Percentiles rank a stretch among this genome's conserved stretches.
Conservation (phyloP, 345 rosid genomes). For the Punica granatum region DNA sequence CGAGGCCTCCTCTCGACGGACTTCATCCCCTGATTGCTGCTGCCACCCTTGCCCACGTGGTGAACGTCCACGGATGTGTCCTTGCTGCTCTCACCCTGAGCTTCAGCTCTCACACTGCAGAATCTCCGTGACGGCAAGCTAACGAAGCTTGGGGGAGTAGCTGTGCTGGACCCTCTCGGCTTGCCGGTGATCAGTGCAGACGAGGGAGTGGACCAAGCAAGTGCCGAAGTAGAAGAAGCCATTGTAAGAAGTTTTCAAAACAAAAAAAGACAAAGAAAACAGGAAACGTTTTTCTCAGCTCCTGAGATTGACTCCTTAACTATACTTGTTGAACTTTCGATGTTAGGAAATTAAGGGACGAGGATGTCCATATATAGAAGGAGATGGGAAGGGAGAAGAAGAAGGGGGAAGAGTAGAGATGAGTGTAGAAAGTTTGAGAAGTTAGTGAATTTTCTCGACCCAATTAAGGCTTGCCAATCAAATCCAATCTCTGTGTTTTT, state of each 20-base stretch:
- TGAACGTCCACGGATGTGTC: slow-evolving; percentile 50
- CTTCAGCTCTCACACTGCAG: slow-evolving; percentile 19
- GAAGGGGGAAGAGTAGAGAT: slow-evolving; percentile 13
- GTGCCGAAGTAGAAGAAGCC: not conserved
- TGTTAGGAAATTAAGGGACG: not conserved
- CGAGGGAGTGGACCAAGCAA: not conserved
- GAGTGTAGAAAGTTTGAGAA: slow-evolving; percentile 17
- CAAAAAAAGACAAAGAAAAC: not conserved
- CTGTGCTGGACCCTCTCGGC: not conserved
- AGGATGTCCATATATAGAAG: not conserved
- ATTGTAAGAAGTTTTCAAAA: not conserved
- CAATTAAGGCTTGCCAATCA: slow-evolving; percentile 44
- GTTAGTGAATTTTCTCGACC: not conserved
- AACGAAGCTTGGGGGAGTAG: slow-evolving; percentile 16
- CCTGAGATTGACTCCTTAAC: too few species aligned
- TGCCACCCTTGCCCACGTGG: slow-evolving; percentile 21
- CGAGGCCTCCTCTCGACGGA: slow-evolving; percentile 42
- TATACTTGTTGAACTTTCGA: not conserved
- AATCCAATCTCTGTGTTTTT: too few species aligned
- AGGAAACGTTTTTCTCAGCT: too few species aligned
- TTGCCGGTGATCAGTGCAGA: not conserved
- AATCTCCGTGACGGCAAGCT: slow-evolving; percentile 17
- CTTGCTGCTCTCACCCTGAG: slow-evolving; percentile 17
- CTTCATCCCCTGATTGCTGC: slow-evolving; percentile 26
- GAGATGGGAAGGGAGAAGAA: slow-evolving; percentile 10